A percentile compares a stretch with the other conserved stretches of the same genome.
phyloP scores from a whole-genome alignment of 1,139 yeast genomes.

The Candida sanyaensis region DNA sequence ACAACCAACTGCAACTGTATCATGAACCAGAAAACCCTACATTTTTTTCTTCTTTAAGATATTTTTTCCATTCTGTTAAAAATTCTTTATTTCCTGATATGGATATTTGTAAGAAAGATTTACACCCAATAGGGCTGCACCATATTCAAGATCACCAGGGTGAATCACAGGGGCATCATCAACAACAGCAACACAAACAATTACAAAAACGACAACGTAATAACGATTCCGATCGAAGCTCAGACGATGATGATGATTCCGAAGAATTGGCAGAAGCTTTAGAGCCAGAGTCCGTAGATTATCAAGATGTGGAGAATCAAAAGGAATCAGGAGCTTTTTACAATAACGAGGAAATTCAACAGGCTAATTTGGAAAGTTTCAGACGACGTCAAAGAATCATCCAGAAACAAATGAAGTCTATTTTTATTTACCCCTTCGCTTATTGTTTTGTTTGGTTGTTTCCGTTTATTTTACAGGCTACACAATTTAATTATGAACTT shows the following conservation, averaged over 20 bases:
- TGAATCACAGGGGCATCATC: background rate
- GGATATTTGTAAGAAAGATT: background rate
- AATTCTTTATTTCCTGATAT: slow-evolving; percentile 32
- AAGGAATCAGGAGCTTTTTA: slow-evolving; percentile 7
- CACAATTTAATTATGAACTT: slow-evolving; percentile 55
- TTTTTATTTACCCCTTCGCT: slow-evolving; percentile 83
- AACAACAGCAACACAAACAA: background rate
- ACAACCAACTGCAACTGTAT: slow-evolving; percentile 8
- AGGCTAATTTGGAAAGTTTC: slow-evolving; percentile 61
- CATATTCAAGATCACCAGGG: background rate
- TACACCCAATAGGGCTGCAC: background rate
- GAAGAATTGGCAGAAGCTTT: slow-evolving; percentile 15
- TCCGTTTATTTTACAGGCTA: slow-evolving; percentile 71
- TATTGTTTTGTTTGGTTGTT: slow-evolving; percentile 79
- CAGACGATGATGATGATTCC: slow-evolving; percentile 12
- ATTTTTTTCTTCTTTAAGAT: slow-evolving; percentile 36
- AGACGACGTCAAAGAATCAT: slow-evolving; percentile 63
- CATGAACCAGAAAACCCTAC: slow-evolving; percentile 28
- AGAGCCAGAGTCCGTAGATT: slow-evolving; percentile 6
- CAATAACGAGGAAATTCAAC: slow-evolving; percentile 47
- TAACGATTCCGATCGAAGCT: background rate
- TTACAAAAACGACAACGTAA: background rate
- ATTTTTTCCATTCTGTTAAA: slow-evolving; percentile 25
- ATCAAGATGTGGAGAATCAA: slow-evolving; percentile 3
- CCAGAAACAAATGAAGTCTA: slow-evolving; percentile 75